Evolutionary conservation across 2,329 filamentous ascomycete genomes (phyloP), one percentile per base, ranked within the genome.

Genomic region (Colletotrichum limetticola): DNA sequence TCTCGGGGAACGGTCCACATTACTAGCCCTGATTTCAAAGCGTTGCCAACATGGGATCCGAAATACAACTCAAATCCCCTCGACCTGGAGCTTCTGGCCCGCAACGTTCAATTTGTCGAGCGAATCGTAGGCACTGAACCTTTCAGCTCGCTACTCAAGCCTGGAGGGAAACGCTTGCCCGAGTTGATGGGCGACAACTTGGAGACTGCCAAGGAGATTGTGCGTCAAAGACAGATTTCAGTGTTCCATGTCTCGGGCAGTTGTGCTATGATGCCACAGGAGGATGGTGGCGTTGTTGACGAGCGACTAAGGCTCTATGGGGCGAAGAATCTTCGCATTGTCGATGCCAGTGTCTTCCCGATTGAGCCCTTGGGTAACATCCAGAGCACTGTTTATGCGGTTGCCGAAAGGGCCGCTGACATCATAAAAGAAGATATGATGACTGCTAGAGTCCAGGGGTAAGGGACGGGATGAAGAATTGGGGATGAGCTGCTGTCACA

Each of bases 1-100:
- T 90, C 88, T 1, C 86, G 90, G 0, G 91, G 91, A 5, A 83
- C 84, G 52, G 86, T 91, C 68, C 91, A 92, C 80, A 89, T 92
- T 72, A 81, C 80, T 12, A 83, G 83, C 4, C 68, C 82, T 1
- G 82, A 86, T 56, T 78, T 84, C 5, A 76, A 78, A 6, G 83
- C 84, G 5, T 78, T 83, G 32, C 85, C 87, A 0, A 82, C 85
- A 6, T 89, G 91, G 76, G 86, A 91, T 74, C 88, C 88, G 22
- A 84, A 85, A 30, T 91, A 86, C 81, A 86, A 91, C 76, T 85
- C 84, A 5, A 81, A 90, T 74, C 86, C 88, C 5, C 83, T 90
- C 30, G 90, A 91, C 76, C 77, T 91, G 60, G 89, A 90, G 79
- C 85, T 83, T 9, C 84, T 89, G 26, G 83, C 81, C 1, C 81